Evolutionary conservation across 2,329 filamentous ascomycete species (phyloP).

Genomic region (Paecilomyces niveus): DNA sequence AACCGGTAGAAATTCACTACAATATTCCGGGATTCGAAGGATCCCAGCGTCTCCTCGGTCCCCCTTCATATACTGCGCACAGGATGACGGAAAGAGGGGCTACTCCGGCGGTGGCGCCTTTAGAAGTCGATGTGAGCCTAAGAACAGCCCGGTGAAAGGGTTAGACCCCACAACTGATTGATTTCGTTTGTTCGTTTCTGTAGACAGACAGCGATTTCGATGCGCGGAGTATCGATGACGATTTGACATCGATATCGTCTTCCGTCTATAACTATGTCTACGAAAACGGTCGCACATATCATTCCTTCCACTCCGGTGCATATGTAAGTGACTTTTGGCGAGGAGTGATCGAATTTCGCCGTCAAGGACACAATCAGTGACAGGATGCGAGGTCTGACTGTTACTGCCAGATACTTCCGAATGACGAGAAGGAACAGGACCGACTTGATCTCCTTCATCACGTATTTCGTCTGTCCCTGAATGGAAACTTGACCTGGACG

Average conservation of each 20-base stretch:
- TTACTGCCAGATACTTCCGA: conserved; percentile 10
- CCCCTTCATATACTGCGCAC: neutral
- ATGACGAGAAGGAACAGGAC: conserved; percentile 14
- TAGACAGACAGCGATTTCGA: conserved; percentile 2
- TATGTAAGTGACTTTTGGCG: conserved; percentile 8
- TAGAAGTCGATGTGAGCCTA: conserved; percentile 3
- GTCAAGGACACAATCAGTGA: neutral
- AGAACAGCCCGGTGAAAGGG: neutral
- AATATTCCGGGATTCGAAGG: neutral
- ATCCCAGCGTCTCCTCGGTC: neutral
- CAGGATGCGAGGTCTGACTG: neutral
- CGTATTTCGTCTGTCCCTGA: conserved; percentile 1
- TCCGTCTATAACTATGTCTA: conserved; percentile 12
- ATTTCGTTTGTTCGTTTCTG: neutral
- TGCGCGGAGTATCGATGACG: conserved; percentile 10
- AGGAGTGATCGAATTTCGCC: neutral
- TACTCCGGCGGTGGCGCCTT: neutral
- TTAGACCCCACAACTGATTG: neutral
- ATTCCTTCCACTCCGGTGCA: conserved; percentile 18
- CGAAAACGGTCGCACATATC: conserved; percentile 28
- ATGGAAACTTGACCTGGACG: neutral
- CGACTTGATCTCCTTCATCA: conserved; percentile 3
- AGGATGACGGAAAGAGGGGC: neutral
- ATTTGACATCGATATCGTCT: conserved; percentile 13
- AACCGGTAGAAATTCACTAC: neutral